These are phyloP conservation scores for Trifolium pratense DNA, from an alignment of 306 rosid genomes.

Conservation along the genomic window DNA sequence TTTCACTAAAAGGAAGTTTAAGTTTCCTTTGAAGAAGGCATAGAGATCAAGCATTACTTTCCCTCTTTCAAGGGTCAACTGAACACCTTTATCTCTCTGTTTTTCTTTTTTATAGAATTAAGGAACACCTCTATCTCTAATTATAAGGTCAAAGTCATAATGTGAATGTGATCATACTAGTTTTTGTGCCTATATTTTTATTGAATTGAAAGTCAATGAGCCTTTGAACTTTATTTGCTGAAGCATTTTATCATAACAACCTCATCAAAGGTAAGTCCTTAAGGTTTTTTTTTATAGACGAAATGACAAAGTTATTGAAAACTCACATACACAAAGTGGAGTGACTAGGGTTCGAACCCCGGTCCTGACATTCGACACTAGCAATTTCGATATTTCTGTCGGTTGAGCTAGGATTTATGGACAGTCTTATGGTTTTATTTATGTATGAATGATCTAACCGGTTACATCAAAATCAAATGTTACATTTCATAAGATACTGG, in stretches of 20 bases:
- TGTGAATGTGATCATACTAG: neutral
- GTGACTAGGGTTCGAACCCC: too few relatives aligned
- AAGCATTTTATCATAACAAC: neutral
- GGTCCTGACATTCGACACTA: too few relatives aligned
- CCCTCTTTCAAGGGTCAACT: slow-evolving; percentile 8
- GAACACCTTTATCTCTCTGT: neutral
- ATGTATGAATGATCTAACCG: too few relatives aligned
- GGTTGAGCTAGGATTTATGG: too few relatives aligned
- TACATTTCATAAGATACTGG: too few relatives aligned
- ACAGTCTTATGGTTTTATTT: too few relatives aligned
- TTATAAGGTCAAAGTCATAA: slow-evolving; percentile 1
- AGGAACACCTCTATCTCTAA: neutral
- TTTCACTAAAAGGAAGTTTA: neutral
- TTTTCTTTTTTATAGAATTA: too few relatives aligned
- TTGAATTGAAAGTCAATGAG: neutral
- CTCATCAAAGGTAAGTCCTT: neutral
- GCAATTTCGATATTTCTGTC: too few relatives aligned
- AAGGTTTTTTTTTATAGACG: too few relatives aligned
- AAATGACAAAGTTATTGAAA: too few relatives aligned
- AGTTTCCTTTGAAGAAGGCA: neutral
- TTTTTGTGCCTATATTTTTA: neutral
- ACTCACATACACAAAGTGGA: too few relatives aligned
- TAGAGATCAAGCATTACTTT: neutral
- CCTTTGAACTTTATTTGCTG: neutral
- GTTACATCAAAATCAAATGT: too few relatives aligned